Evolutionary conservation across 129 eudicot species (phyloP).

Genomic region (Pseudognaphalium luteoalbum): DNA sequence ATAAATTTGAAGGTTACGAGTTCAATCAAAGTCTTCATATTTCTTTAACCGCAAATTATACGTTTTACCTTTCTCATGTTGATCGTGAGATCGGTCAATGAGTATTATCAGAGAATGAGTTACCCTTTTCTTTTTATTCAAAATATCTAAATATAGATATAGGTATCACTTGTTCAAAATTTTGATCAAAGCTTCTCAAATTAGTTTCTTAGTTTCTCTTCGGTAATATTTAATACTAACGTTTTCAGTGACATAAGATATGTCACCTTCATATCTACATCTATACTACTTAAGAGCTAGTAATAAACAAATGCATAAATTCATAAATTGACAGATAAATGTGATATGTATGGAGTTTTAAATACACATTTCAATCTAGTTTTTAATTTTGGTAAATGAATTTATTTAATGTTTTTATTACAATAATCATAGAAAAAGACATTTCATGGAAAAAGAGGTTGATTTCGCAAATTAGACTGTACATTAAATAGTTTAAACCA

Average conservation of each 20-base stretch:
- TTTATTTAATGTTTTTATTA: constrained; percentile 1
- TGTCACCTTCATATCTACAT: constrained; percentile 17
- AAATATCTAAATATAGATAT: too few relatives aligned
- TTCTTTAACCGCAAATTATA: too few relatives aligned
- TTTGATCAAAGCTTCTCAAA: too few relatives aligned
- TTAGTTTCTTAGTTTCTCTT: too few relatives aligned
- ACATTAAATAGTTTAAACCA: constrained; percentile 24
- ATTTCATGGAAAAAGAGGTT: constrained; percentile 24
- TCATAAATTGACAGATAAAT: constrained; percentile 3
- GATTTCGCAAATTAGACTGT: constrained; percentile 22
- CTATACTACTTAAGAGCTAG: neutral
- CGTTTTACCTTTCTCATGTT: too few relatives aligned
- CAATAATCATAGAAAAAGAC: constrained; percentile 29
- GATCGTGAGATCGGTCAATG: too few relatives aligned
- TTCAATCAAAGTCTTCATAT: too few relatives aligned
- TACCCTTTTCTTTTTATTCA: too few relatives aligned
- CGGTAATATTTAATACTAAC: neutral
- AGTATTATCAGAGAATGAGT: too few relatives aligned
- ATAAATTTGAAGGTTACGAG: too few relatives aligned
- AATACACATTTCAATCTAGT: neutral
- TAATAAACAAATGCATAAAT: constrained; percentile 9
- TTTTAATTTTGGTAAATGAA: neutral
- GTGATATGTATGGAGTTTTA: neutral
- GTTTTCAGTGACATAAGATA: constrained; percentile 10
- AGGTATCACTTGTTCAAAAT: too few relatives aligned